Conservation (phyloP, 2,329 filamentous ascomycete species). For the Trichoderma brevicompactum region DNA sequence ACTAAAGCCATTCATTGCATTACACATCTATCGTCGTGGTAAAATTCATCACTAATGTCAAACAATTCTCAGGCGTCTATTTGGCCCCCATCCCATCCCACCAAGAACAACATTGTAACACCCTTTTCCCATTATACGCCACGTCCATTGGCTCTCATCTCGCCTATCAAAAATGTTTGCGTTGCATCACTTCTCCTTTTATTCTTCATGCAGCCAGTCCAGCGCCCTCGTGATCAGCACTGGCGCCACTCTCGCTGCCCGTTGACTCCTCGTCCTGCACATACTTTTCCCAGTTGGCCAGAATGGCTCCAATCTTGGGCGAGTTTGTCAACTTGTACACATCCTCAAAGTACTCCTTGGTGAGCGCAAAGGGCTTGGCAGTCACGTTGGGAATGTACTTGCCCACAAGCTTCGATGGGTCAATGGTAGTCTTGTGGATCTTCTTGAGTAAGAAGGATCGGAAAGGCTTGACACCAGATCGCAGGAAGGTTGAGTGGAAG, state of each 20-base stretch:
- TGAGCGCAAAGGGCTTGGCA: constrained; percentile 90
- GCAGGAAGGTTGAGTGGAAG: constrained; percentile 98
- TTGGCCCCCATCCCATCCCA: background rate
- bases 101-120: background rate
- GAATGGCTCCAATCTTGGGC: constrained; percentile 73
- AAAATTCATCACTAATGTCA: constrained; percentile 2
- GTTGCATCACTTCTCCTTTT: background rate
- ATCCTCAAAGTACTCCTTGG: constrained; percentile 99
- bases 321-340: constrained; percentile 93
- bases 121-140: constrained; percentile 2
- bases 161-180: constrained; percentile 12
- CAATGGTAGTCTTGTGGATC: constrained; percentile 99
- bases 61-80: background rate
- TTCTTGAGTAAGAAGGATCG: constrained; percentile 98
- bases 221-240: constrained; percentile 48
- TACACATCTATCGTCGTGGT: constrained; percentile 12
- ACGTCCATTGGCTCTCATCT: constrained; percentile 6
- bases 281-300: constrained; percentile 87
- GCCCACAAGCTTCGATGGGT: constrained; percentile 92
- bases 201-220: constrained; percentile 47
- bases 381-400: constrained; percentile 99
- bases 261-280: constrained; percentile 52
- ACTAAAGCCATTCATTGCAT: constrained; percentile 6
- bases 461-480: constrained; percentile 98
- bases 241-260: constrained; percentile 47